Evolutionary conservation across 2,329 filamentous ascomycete genomes (phyloP), one percentile per base, ranked within the genome.

Genomic region (Alternaria metachromatica): DNA sequence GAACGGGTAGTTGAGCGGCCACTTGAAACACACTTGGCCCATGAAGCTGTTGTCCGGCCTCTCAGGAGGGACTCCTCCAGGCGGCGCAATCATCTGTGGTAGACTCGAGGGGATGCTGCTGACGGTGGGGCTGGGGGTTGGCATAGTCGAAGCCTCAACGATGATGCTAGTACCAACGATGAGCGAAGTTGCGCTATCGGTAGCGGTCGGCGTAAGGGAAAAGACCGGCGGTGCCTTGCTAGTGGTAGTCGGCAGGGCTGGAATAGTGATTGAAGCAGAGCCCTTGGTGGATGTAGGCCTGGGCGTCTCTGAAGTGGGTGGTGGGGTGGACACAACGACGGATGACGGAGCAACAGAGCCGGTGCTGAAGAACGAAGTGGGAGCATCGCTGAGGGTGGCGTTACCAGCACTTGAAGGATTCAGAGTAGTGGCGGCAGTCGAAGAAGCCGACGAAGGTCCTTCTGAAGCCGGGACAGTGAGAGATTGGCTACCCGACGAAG

Each of bases 11-110:
- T 96, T 95, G 71, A 97, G 86, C 2, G 88, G 87, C 75, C 89
- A 91, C 56, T 88, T 84, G 86, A 98, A 97, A 33, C 92, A 96
- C 66, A 98, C 86, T 77, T 97, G 93, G 70, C 97, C 90, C 71
- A 92, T 81, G 5, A 88, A 89, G 1, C 87, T 89, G 70, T 92
- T 91, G 4, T 84, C 81, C 0, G 92, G 91, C 18, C 84, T 79
- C 8, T 71, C 65, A 5, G 82, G 63, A 20, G 85, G 83, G 53
- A 87, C 84, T 28, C 87, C 87, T 60, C 87, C 85, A 44, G 88
- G 87, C 9, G 93, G 93, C 26, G 89, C 87, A 68, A 97, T 94
- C 46, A 92, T 87, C 73, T 88, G 88, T 20, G 94, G 94, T 62
- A 96, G 85, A 37, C 84, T 84, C 0, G 88, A 87, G 0, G 92